Base-by-base conservation (phyloP, 2,329 filamentous ascomycete genomes). In the Colletotrichum cuscutae region DNA sequence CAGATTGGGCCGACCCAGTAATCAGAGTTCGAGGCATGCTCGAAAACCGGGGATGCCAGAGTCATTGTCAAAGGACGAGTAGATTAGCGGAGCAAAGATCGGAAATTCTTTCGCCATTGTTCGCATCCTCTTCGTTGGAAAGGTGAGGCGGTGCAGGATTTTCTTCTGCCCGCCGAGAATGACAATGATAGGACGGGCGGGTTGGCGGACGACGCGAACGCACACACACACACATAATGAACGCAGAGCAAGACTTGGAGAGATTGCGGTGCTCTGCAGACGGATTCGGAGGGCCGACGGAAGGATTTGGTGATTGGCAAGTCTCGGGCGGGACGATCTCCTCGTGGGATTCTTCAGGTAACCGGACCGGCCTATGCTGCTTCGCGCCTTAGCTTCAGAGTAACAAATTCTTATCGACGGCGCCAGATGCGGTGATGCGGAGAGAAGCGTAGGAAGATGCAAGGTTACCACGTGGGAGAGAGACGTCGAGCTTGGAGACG, bases 381-480 rank as follows among this genome's bases (percentile, higher is more conserved):
- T 13, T 42, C 46, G 22, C 59, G 37, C 35, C 35, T 28, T 66
- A 56, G 64, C n/a, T 42, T 22, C 8, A 24, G 42, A 42, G 15
- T 9, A 9, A 22, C n/a, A 26, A 19, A 32, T 8, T 42, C 15
- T 42, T 42, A 8, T 42, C 37, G 37, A 42, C 22, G 49, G 13
- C 30, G 46, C 15, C 46, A 54, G 28, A 5, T n/a, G 46, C 46
- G 22, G 28, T 37, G 61, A 58, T 67, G 69, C 42, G 30, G 69
- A 69, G 70, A 32, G 13, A 62, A 42, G 19, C 42, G n/a, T 22
- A 4, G 24, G 22, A 32, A 37, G 53, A 53, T 42, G 28, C 64
- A 52, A 32, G 26, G 26, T 22, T 66, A 52, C 59, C 70, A 72
- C 65, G 70, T 70, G 70, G 70, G 6, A 49, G 24, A 46, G 13